Evolutionary conservation across 257 asterid genomes (phyloP), one percentile per base, ranked within the genome.

Genomic region (Solanum sejunctum): DNA sequence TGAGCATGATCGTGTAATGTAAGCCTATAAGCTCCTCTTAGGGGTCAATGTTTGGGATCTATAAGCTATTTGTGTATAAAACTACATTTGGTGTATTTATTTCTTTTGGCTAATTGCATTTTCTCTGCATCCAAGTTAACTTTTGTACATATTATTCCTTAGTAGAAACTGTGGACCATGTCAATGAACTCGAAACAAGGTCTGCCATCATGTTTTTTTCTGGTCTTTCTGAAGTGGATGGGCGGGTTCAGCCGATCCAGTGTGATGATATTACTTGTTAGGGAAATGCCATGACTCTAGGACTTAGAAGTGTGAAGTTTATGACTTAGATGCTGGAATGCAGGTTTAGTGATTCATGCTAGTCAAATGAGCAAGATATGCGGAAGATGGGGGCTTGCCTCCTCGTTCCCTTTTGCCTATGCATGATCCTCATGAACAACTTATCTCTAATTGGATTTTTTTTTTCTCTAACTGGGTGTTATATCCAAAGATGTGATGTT

Each of bases 321-420:
- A 51, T 73, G 81, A 39, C 57, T 45, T 73, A 39, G 81, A 45
- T 73, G 57, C 28, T 17, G 12, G 58, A 49, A n/a, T 43, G 49
- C 86, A 71, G 82, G 83, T 71, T 84, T 47, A 43, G 60, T 84
- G 73, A 71, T 84, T 71, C 86, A 71, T 23, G 82, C 82, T 51
- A 84, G 58, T 84, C 73, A 28, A 67, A 83, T 83, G 86, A 84
- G 70, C 71, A 52, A 69, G 71, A 83, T 54, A 70, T 20, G 73
- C 49, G n/a, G 70, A 70, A 84, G 77, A 73, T 73, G 41, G 57
- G 60, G 60, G 43, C 41, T 47, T 21, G 81, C 60, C 58, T 75
- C 60, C 41, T 49, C 21, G 18, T 75, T 21, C 81, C 20, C 8
- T 47, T 75, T 75, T 75, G 28, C 41, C 58, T 47, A 47, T 73